phyloP scores from a whole-genome alignment of 73 alveolate species.

The Paramecium primaurelia region DNA sequence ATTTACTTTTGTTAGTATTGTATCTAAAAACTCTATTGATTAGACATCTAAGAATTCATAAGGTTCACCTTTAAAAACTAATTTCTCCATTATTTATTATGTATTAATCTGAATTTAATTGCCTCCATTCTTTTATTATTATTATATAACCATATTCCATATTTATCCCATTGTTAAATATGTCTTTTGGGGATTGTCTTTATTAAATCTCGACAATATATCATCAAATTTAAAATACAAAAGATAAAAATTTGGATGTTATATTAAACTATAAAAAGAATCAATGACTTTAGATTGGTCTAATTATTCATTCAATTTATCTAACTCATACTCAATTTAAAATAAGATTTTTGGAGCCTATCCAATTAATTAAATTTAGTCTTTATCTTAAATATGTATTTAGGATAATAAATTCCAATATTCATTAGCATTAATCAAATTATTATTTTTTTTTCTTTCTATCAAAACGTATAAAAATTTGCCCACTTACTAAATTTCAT shows the following conservation, averaged over 20 bases:
- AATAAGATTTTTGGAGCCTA: not conserved
- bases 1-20: not conserved
- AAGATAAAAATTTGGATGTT: not conserved
- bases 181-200: too few relatives aligned
- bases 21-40: not conserved
- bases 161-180: not conserved
- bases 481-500: not conserved
- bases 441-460: not conserved
- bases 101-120: not conserved
- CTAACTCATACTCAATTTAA: not conserved
- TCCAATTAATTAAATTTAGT: not conserved
- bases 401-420: not conserved
- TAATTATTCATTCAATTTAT: not conserved
- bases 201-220: not conserved
- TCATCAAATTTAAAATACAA: not conserved
- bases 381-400: not conserved
- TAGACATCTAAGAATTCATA: not conserved
- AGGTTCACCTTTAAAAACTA: not conserved
- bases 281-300: not conserved
- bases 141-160: not conserved
- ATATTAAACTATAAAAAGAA: not conserved
- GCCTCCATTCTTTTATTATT: not conserved
- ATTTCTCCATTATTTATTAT: not conserved
- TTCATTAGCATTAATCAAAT: not conserved
- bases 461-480: not conserved